Percentiles rank a stretch among this genome's conserved stretches.
phyloP scores from a whole-genome alignment of 495 filamentous ascomycete genomes.

The Talaromyces nanjingensis region DNA sequence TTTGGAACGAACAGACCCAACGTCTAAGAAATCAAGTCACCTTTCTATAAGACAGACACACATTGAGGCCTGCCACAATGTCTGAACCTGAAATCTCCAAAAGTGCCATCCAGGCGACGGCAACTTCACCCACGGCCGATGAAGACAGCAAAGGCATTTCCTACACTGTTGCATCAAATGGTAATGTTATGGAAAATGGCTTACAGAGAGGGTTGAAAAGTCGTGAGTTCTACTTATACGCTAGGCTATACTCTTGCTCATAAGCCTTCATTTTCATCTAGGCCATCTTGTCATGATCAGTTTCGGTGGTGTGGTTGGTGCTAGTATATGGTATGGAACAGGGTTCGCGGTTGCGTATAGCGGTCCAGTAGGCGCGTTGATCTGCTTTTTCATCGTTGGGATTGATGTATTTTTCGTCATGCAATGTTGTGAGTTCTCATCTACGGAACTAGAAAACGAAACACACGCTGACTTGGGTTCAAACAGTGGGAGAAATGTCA shows the following conservation, averaged over 20 bases:
- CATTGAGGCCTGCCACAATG: no score
- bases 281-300: neutral
- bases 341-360: slow-evolving; percentile 54
- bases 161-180: neutral
- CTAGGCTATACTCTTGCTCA: neutral
- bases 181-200: neutral
- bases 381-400: slow-evolving; percentile 55
- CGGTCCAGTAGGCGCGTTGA: slow-evolving; percentile 55
- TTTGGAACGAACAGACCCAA: no score
- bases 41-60: no score
- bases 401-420: slow-evolving; percentile 60
- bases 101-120: neutral
- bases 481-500: slow-evolving; percentile 47
- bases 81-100: neutral
- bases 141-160: neutral
- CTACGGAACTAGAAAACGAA: neutral
- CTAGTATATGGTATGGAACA: slow-evolving; percentile 44
- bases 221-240: neutral
- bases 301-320: slow-evolving; percentile 34
- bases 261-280: neutral
- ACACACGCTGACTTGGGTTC: neutral
- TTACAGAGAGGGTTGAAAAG: neutral
- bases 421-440: slow-evolving; percentile 14
- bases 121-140: neutral
- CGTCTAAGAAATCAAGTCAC: no score